Conservation (phyloP, 179 eudicot genomes). For the Silene coronaria region DNA sequence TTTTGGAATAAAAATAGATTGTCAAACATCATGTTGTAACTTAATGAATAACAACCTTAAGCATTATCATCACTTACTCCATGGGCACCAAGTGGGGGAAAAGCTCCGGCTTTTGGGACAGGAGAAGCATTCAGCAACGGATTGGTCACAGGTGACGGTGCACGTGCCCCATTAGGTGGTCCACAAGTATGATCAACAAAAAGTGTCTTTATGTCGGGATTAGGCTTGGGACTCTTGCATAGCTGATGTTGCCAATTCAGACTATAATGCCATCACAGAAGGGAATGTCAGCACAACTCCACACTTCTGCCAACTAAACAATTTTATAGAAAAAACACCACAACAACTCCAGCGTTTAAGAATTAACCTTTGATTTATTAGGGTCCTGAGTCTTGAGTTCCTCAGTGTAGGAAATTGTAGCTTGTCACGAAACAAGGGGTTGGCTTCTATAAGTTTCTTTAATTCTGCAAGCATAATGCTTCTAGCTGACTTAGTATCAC, state of each 20-base stretch:
- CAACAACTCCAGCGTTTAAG: not conserved
- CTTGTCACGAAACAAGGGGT: conserved; percentile 49
- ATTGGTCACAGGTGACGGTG: conserved; percentile 75
- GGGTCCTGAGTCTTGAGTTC: conserved; percentile 42
- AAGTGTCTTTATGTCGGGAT: conserved; percentile 85
- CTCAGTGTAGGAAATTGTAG: conserved; percentile 42
- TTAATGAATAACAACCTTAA: not conserved
- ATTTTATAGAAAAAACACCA: no score
- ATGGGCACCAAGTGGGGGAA: conserved; percentile 77
- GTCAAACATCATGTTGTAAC: conserved; percentile 18
- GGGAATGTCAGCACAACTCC: conserved; percentile 15
- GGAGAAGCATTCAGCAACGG: conserved; percentile 48
- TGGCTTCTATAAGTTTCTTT: conserved; percentile 44
- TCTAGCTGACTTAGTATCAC: conserved; percentile 50
- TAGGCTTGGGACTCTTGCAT: conserved; percentile 75
- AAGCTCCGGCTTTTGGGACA: conserved; percentile 61
- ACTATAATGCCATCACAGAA: conserved; percentile 36
- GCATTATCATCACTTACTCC: conserved; percentile 46
- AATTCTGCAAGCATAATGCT: conserved; percentile 44
- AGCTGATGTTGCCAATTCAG: conserved; percentile 94
- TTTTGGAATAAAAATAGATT: conserved; percentile 11
- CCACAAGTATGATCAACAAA: conserved; percentile 89
- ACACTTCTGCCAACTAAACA: not conserved
- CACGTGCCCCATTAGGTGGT: conserved; percentile 78
- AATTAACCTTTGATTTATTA: conserved; percentile 44